phyloP scores from a whole-genome alignment of 257 asterid species.

The Pogostemon cablin region DNA sequence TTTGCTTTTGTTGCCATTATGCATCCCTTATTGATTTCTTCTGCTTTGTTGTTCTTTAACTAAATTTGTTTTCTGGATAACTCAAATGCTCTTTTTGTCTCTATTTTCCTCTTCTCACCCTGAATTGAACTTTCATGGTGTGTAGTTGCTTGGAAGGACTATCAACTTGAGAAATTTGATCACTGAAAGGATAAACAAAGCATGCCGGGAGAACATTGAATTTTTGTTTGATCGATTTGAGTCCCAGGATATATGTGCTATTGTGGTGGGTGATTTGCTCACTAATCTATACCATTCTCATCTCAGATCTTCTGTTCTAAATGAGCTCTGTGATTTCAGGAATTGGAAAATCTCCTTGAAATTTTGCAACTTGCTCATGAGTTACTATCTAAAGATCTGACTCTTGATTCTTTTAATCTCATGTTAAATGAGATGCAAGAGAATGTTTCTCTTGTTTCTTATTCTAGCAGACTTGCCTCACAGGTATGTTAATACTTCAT shows the following conservation, averaged over 20 bases:
- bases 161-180: slow-evolving; percentile 91
- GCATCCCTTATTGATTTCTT: too few species aligned
- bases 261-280: slow-evolving; percentile 65
- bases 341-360: slow-evolving; percentile 83
- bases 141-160: slow-evolving; percentile 93
- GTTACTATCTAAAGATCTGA: slow-evolving; percentile 73
- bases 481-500: slow-evolving; percentile 57
- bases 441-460: slow-evolving; percentile 91
- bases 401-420: slow-evolving; percentile 80
- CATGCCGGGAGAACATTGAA: slow-evolving; percentile 86
- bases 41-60: neutral
- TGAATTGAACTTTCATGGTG: slow-evolving; percentile 28
- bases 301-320: slow-evolving; percentile 29
- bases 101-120: neutral
- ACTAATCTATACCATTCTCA: slow-evolving; percentile 23
- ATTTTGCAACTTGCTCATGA: slow-evolving; percentile 86
- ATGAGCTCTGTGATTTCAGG: slow-evolving; percentile 55
- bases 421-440: slow-evolving; percentile 96
- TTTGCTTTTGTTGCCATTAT: too few species aligned
- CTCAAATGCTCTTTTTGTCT: slow-evolving; percentile 19
- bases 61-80: neutral
- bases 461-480: slow-evolving; percentile 95
- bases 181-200: slow-evolving; percentile 86
- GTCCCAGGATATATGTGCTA: slow-evolving; percentile 91
- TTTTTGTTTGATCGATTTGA: slow-evolving; percentile 91